Evolutionary conservation across 768 basidiomycete genomes (phyloP), one percentile per base, ranked within the genome.

Genomic region (Mycena chlorophos): DNA sequence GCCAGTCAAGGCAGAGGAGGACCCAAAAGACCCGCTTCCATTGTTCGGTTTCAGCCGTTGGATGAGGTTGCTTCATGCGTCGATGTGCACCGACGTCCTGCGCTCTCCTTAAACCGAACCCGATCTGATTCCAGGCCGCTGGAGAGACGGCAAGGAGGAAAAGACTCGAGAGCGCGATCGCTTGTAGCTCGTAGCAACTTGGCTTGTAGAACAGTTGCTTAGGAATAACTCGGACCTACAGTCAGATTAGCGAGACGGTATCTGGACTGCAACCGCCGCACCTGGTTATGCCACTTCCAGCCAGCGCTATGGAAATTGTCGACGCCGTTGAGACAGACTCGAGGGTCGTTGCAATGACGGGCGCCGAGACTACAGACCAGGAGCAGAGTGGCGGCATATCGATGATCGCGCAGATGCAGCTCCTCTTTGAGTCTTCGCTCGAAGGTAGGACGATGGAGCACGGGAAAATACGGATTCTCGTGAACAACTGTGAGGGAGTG

Each of bases 51-150:
- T 91, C 86, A 4, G 74, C 70, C 4, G 72, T 78, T 3, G 76
- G 76, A 17, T 71, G 67, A 50, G 60, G 65, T 28, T 68, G 61
- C 20, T 66, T 60, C 54, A 69, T 73, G 26, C 79, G 69, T 50
- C 75, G 70, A 68, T 93, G 91, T 0, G 83, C 86, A 30, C 91
- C 85, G 30, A 90, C 81, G 61, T 94, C 90, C 65, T 90, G 85
- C 0, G 85, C 82, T 49, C 86, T 71, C 3, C 89, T 84, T 29
- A 92, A 67, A 17, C 85, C 87, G 39, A 87, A 73, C 0, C 88
- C 88, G 34, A 84, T 75, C 13, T 84, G 75, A 16, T 77, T 78
- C 89, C 89, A 92, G 40, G 73, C 72, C 8, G 81, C 79, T 48
- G 85, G 84, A 0, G 82, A 77, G 0, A 74, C 34, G 14, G 56